Base-by-base conservation (phyloP, 345 rosid species). In the Leavenworthia alabamica region DNA sequence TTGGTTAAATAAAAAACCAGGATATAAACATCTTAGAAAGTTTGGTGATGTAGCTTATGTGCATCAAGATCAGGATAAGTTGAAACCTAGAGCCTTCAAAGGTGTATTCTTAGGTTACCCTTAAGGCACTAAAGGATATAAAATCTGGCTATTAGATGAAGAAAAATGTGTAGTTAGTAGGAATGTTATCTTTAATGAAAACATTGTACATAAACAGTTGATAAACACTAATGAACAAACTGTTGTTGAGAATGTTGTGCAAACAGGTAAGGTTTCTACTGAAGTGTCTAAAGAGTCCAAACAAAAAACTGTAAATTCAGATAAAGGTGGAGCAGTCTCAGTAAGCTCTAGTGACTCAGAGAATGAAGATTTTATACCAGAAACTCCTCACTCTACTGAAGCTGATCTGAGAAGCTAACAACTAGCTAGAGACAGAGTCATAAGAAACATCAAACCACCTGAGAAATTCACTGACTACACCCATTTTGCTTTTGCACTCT, bases 251-350 rank as follows among this genome's bases (percentile, higher is more conserved):
- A n/a, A n/a, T n/a, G n/a, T n/a, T n/a, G n/a, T n/a, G n/a, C n/a
- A 3, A 23, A 23, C 4, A 23, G 0, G 4, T 2, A 23, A 23
- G 4, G 26, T 23, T 2, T 0, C 4, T n/a, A n/a, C 26, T 23
- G 26, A 23, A 3, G 4, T 23, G 4, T 23, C 26, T 2, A 1
- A 23, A 3, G 4, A 23, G 26, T n/a, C 4, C 31, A 28, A 1
- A 28, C 2, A 6, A 1, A 2, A 1, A 6, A 0, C 7, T 6
- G 9, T 6, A 2, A 6, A 0, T 28, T 0, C 8, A 0, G 7
- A 7, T 28, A 2, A 28, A 28, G 9, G 31, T 28, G 31, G 8
- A 28, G 14, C 4, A 3, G n/a, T n/a, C n/a, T 4, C 0, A 6
- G 1, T 5, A 3, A 15, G 42, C 16, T n/a, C 5, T 6, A 9